A percentile compares a stretch with the other conserved stretches of the same genome.
These are phyloP conservation scores for Penicillium frequentans DNA, from an alignment of 2,329 filamentous ascomycete genomes.

Conservation along the genomic window DNA sequence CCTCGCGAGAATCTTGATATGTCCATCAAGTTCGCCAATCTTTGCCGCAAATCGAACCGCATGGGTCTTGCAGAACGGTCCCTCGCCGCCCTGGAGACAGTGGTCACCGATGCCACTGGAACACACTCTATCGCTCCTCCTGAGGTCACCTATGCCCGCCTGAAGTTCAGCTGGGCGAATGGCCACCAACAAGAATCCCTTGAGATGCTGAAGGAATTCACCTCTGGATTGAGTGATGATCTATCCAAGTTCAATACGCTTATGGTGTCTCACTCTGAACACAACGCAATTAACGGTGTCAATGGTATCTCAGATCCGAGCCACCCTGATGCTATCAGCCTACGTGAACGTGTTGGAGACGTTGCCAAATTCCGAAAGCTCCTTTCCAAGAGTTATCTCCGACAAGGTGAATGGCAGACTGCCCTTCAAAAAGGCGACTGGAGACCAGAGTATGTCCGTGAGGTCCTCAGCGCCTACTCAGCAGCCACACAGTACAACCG, in stretches of 20 bases:
- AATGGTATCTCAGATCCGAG: conserved; percentile 48
- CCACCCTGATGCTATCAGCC: conserved; percentile 38
- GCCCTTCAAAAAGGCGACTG: conserved; percentile 82
- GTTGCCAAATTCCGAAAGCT: conserved; percentile 64
- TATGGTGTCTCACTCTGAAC: conserved; percentile 36
- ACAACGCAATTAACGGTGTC: conserved; percentile 47
- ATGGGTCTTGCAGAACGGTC: conserved; percentile 96
- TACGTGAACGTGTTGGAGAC: conserved; percentile 47
- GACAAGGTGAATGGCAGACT: conserved; percentile 95
- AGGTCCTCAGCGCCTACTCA: conserved; percentile 87
- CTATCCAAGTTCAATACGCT: conserved; percentile 49
- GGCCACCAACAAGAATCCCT: conserved; percentile 66
- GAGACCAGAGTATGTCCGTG: conserved; percentile 80
- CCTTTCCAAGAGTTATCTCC: conserved; percentile 91
- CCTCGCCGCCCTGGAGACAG: conserved; percentile 82
- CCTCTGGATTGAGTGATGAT: conserved; percentile 59
- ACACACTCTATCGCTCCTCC: conserved; percentile 53
- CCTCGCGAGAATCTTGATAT: conserved; percentile 95
- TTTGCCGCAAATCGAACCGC: conserved; percentile 93
- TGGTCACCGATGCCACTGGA: conserved; percentile 52
- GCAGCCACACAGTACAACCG: conserved; percentile 93
- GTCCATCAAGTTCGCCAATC: conserved; percentile 99
- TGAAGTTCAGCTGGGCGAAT: conserved; percentile 95
- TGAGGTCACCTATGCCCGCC: conserved; percentile 90
- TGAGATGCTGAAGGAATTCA: conserved; percentile 63